Base-by-base conservation (phyloP, 177 flowering plant genomes). In the Telopea speciosissima region DNA sequence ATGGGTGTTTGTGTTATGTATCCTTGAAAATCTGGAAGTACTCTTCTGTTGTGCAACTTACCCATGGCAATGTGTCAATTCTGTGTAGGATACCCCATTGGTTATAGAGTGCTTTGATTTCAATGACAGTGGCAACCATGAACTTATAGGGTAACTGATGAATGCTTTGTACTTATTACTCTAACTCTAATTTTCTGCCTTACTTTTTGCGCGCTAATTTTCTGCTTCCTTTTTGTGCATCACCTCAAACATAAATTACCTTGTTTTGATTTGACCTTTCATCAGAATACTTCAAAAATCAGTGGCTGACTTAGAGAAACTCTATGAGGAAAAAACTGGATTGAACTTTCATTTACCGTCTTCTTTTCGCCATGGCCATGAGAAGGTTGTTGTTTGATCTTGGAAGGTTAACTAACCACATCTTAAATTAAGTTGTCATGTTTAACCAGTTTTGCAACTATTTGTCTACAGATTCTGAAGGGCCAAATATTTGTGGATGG, bases 91-190 rank as follows among this genome's bases (percentile, higher is more conserved):
- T 21, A 88, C 81, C 68, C 96, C 97, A 40, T 75, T 92, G 66
- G 59, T 85, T 63, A 83, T 92, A 11, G 95, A 92, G 81, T 88
- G 92, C 68, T 85, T 85, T 69, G 88, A 90, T 81, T 90, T 90
- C 75, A 85, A 90, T 67, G 74, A 42, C 77, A 81, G 67, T 79
- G 95, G 95, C 62, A 83, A 82, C 63, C 95, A 90, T 78, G 76
- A n/a, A 0, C 77, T 88, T 22, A 84, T 90, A 11, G 95, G 95
- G 96, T 92, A 86, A 72, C 42, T 63, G 19, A 24, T 62, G 4
- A 36, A 67, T 68, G 13, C 17, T n/a, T 71, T 61, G 24, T 52
- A 0, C 26, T 21, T 14, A 36, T 63, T 28, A 11, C 8, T 45
- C 42, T 24, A 67, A 5, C 25, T 62, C 21, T 44, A 1, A 14